Conservation (phyloP, 75 land plant genomes). For the Cupressus sempervirens region DNA sequence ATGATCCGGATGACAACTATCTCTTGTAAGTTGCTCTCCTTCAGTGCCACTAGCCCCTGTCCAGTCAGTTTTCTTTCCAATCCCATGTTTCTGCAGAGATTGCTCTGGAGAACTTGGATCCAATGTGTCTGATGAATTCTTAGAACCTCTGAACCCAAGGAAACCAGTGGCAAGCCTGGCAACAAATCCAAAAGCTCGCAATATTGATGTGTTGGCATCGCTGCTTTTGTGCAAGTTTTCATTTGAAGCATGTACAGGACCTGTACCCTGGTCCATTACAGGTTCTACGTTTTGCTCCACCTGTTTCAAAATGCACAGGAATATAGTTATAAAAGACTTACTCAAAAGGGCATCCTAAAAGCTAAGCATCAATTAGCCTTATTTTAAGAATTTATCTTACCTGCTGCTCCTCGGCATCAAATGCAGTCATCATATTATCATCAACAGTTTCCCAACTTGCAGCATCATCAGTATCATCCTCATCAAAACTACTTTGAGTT, state of each 20-base stretch:
- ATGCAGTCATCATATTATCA: constrained; percentile 41
- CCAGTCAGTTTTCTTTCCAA: constrained; percentile 8
- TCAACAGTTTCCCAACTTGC: constrained; percentile 98
- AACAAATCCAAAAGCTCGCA: constrained; percentile 61
- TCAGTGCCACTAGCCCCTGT: neutral
- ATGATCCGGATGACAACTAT: neutral
- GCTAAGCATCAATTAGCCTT: neutral
- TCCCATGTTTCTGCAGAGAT: constrained; percentile 10
- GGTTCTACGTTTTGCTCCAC: neutral
- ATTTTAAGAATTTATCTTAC: constrained; percentile 23
- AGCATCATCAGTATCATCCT: constrained; percentile 59
- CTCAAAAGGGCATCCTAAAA: neutral
- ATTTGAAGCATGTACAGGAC: constrained; percentile 9
- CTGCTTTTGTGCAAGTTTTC: constrained; percentile 17
- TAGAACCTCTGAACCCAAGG: constrained; percentile 30
- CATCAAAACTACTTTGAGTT: constrained; percentile 47
- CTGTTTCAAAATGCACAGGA: neutral
- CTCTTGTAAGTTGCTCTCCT: neutral
- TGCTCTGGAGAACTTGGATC: constrained; percentile 14
- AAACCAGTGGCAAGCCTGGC: constrained; percentile 59
- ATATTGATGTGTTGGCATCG: constrained; percentile 35
- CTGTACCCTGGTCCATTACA: constrained; percentile 16
- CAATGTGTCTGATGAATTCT: constrained; percentile 17
- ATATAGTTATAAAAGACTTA: neutral
- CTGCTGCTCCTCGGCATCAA: constrained; percentile 44